Conservation (phyloP, 371 early-diverging fungal genomes). For the Mortierella sp. region DNA sequence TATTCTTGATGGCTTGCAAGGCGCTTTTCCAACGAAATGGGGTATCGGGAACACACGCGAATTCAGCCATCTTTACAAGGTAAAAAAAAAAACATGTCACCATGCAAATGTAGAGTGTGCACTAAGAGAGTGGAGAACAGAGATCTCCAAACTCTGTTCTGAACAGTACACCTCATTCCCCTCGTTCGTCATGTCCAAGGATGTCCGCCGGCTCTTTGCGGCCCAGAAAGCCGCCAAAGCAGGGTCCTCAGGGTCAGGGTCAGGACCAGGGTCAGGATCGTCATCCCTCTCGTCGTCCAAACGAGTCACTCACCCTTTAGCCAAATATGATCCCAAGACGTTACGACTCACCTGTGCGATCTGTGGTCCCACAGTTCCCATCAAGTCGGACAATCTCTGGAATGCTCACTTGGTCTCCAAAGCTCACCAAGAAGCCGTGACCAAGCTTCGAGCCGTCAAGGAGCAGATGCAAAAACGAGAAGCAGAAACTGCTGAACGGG, state of each 20-base stretch:
- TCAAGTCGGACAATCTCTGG: conserved; percentile 53
- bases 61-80: no score
- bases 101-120: no score
- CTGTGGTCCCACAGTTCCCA: conserved; percentile 42
- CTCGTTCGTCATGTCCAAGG: conserved; percentile 43
- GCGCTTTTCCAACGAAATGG: no score
- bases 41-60: no score
- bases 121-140: no score
- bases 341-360: conserved; percentile 51
- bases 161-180: no score
- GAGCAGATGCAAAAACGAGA: conserved; percentile 50
- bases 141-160: no score
- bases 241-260: conserved; percentile 11
- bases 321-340: conserved; percentile 48
- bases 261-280: conserved; percentile 16
- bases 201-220: conserved; percentile 53
- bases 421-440: conserved; percentile 45
- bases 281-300: conserved; percentile 15
- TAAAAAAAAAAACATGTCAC: no score
- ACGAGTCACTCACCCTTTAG: conserved; percentile 44
- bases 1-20: no score
- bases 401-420: conserved; percentile 54
- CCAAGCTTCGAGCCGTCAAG: conserved; percentile 46
- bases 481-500: conserved; percentile 35
- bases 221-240: conserved; percentile 54